Conservation (phyloP, 768 basidiomycete genomes). For the Artomyces pyxidatus region DNA sequence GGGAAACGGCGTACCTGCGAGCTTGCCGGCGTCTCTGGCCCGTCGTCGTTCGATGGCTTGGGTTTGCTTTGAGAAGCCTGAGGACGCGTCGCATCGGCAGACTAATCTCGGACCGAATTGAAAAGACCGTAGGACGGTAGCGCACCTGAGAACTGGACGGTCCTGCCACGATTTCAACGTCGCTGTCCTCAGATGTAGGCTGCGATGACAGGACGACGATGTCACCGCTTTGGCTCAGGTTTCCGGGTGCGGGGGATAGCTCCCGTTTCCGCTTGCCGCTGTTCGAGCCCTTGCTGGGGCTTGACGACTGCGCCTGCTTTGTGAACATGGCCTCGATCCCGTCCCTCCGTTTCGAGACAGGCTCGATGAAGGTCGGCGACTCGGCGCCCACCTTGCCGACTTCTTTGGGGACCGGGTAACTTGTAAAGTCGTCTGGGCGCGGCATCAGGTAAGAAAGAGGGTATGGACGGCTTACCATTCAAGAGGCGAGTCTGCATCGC, state of each 20-base stretch:
- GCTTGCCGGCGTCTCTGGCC: background rate
- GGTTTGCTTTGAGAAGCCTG: too few relatives aligned
- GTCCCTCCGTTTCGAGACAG: slow-evolving; percentile 70
- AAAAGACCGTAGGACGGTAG: too few relatives aligned
- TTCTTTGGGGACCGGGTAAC: slow-evolving; percentile 85
- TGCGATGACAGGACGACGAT: too few relatives aligned
- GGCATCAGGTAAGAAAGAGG: background rate
- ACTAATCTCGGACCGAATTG: too few relatives aligned
- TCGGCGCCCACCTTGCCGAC: slow-evolving; percentile 87
- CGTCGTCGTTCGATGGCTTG: background rate
- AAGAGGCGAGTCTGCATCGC: slow-evolving; percentile 40
- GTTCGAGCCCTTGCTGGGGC: background rate
- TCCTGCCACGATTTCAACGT: slow-evolving; percentile 6
- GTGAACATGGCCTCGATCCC: slow-evolving; percentile 81
- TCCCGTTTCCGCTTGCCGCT: background rate
- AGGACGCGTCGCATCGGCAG: too few relatives aligned
- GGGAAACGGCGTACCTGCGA: background rate
- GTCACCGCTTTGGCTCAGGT: background rate
- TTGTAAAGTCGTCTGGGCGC: slow-evolving; percentile 23
- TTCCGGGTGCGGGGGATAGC: background rate
- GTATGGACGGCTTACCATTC: slow-evolving; percentile 48
- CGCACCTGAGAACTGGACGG: too few relatives aligned
- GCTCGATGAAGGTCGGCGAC: slow-evolving; percentile 74
- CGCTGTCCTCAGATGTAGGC: slow-evolving; percentile 5
- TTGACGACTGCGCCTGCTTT: slow-evolving; percentile 38